Conservation (phyloP, 805 yeast species). For the Pichia gijzeniarum region DNA sequence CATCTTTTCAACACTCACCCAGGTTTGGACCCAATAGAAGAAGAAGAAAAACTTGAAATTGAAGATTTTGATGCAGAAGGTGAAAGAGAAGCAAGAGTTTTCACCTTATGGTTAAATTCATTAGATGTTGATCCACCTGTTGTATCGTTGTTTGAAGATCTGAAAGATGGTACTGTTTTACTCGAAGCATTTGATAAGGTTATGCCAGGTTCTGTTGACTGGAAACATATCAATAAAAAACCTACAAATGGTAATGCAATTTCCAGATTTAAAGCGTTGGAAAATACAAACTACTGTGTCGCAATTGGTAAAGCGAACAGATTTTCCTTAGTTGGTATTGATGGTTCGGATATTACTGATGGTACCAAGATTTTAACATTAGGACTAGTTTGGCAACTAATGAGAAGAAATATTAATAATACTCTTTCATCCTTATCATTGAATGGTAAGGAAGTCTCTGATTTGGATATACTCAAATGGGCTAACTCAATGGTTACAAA, state of each 20-base stretch:
- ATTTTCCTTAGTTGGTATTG: constrained; percentile 94
- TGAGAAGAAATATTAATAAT: constrained; percentile 89
- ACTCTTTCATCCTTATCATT: constrained; percentile 70
- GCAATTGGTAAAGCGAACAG: constrained; percentile 89
- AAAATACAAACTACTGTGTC: constrained; percentile 97
- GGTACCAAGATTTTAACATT: constrained; percentile 84
- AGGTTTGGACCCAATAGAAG: constrained; percentile 93
- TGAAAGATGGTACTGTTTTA: constrained; percentile 85
- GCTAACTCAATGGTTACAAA: constrained; percentile 80
- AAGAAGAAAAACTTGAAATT: constrained; percentile 83
- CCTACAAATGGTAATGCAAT: constrained; percentile 72
- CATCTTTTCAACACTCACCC: constrained; percentile 95
- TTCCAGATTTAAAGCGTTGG: constrained; percentile 89
- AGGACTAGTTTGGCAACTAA: constrained; percentile 96
- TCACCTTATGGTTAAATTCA: constrained; percentile 95
- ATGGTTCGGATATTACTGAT: constrained; percentile 95
- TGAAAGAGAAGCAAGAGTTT: constrained; percentile 98
- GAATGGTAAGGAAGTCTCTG: constrained; percentile 71
- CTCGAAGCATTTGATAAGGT: constrained; percentile 94
- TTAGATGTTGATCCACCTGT: constrained; percentile 95
- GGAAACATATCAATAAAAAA: constrained; percentile 73
- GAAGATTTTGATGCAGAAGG: constrained; percentile 99
- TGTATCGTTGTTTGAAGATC: constrained; percentile 83
- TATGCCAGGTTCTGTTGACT: constrained; percentile 83
- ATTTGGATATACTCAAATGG: constrained; percentile 87